These are phyloP conservation scores for Chytriomyces sp. DNA, from an alignment of 192 early-diverging fungal species.

Conservation along the genomic window DNA sequence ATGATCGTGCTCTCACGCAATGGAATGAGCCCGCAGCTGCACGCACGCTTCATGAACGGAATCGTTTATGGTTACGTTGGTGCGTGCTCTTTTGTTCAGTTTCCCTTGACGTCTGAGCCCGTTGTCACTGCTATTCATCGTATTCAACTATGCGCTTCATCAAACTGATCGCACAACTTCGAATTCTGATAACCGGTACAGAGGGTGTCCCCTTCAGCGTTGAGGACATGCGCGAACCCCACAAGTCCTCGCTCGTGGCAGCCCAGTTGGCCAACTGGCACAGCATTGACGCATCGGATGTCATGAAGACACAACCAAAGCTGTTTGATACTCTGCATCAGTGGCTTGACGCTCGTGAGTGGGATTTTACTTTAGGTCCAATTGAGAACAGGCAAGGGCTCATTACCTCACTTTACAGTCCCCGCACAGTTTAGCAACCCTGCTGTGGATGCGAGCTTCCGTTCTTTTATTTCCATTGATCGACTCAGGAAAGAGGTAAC, in stretches of 20 bases:
- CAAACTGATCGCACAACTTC: not conserved
- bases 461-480: constrained; percentile 17
- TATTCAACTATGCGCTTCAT: not conserved
- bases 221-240: constrained; percentile 70
- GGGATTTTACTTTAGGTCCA: not conserved
- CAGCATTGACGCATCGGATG: constrained; percentile 44
- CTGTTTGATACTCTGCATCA: constrained; percentile 73
- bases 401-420: constrained; percentile 51
- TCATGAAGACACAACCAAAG: constrained; percentile 48
- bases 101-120: constrained; percentile 73
- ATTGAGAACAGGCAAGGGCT: no score
- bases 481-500: constrained; percentile 27
- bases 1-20: constrained; percentile 71
- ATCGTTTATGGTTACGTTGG: constrained; percentile 80
- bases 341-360: constrained; percentile 69
- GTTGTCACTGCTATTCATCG: not conserved
- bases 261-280: constrained; percentile 82
- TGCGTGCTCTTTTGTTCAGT: no score
- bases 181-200: constrained; percentile 56
- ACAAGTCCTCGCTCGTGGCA: constrained; percentile 78
- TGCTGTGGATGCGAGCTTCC: constrained; percentile 58
- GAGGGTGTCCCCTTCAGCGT: constrained; percentile 37
- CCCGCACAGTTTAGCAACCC: constrained; percentile 60
- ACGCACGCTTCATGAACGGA: constrained; percentile 89
- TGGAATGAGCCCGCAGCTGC: constrained; percentile 71